Base-by-base conservation (phyloP, 371 early-diverging fungal species). In the Choanephora cucurbitarum region DNA sequence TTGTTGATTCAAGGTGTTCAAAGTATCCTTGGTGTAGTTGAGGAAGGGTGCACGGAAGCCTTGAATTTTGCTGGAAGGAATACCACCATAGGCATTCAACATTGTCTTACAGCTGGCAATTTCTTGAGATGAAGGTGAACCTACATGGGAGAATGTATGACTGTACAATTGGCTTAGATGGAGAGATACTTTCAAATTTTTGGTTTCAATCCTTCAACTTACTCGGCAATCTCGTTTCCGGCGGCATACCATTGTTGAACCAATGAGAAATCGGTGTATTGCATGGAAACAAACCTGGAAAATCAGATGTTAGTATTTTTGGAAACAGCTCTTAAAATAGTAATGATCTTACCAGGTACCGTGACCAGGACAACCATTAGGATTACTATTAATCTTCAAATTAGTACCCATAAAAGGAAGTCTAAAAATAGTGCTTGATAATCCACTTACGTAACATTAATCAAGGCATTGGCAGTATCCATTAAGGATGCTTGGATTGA, bases 11-110 rank as follows among this genome's bases (percentile, higher is more conserved):
- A 88, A 44, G 15, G 57, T 64, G 2, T 70, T 59, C 15, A 88
- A 64, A 6, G 85, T 79, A 1, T 72, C 70, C 32, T 70, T 58
- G 15, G 82, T 75, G 46, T 83, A 90, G 62, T 88, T 86, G 18
- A 86, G 61, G 64, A 84, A 87, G 0, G 90, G 90, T 19, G 82
- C 81, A 28, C 90, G 83, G 75, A 88, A 83, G 17, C 90, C 90
- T 44, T 57, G 71, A 56, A 90, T 77, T 58, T 88, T 83, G 65
- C 75, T 75, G 49, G 64, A 66, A 3, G 89, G 88, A 33, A 87
- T 75, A 28, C 90, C 88, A 14, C 83, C 77, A 66, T 80, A 84
- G 5, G 80, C 73, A 55, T 79, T 84, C 43, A 86, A 64, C 32
- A 81, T 76, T 49, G 59, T 50, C 61, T 81, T 72, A 59, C 76